phyloP scores from a whole-genome alignment of 1,284 basidiomycete genomes.

The Rhodotorula sp. region DNA sequence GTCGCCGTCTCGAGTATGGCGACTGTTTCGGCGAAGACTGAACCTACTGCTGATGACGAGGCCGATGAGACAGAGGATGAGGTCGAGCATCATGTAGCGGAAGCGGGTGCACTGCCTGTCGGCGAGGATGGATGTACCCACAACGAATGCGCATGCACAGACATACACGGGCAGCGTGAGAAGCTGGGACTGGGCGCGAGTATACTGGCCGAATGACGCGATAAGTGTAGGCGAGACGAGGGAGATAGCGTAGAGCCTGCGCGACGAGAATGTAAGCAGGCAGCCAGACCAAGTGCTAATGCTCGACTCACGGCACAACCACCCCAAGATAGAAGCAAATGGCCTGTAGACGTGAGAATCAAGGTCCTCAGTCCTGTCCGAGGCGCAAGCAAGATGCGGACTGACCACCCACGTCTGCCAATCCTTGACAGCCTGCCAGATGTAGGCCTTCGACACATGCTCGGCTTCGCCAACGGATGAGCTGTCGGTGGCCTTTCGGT shows the following conservation, averaged over 20 bases:
- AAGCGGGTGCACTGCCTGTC: slow-evolving; percentile 61
- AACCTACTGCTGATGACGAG: slow-evolving; percentile 59
- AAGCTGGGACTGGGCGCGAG: slow-evolving; percentile 53
- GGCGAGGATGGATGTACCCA: slow-evolving; percentile 58
- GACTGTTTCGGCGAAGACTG: background rate
- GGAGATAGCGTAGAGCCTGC: slow-evolving; percentile 60
- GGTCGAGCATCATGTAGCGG: slow-evolving; percentile 61
- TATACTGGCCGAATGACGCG: slow-evolving; percentile 47
- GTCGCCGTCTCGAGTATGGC: background rate
- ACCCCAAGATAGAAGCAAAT: background rate
- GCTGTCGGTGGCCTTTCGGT: slow-evolving; percentile 58
- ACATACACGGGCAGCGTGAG: slow-evolving; percentile 66
- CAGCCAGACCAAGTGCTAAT: no score
- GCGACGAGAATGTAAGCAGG: no score
- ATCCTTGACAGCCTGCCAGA: slow-evolving; percentile 59
- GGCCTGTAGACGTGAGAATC: background rate
- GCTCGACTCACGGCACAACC: slow-evolving; percentile 22
- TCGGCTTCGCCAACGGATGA: slow-evolving; percentile 37
- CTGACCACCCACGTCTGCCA: slow-evolving; percentile 62
- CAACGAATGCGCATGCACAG: slow-evolving; percentile 41
- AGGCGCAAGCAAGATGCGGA: slow-evolving; percentile 56
- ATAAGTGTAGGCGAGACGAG: slow-evolving; percentile 52
- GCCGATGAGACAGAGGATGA: slow-evolving; percentile 59
- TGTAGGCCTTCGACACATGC: slow-evolving; percentile 46
- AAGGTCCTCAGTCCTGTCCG: background rate